phyloP scores from a whole-genome alignment of 1,284 basidiomycete genomes.

The Heterobasidion parviporum region DNA sequence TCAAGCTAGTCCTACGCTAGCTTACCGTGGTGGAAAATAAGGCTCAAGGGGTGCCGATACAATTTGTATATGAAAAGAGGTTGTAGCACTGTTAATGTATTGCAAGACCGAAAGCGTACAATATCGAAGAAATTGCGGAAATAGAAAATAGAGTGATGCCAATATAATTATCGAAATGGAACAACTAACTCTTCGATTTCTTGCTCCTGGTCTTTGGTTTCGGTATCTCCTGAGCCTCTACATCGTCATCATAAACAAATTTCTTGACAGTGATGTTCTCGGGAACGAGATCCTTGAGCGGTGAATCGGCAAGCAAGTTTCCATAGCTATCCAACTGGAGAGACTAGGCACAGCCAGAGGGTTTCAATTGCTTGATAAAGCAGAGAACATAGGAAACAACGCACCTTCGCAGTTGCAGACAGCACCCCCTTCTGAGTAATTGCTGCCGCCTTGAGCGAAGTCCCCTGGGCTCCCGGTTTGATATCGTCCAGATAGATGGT shows the following conservation, averaged over 20 bases:
- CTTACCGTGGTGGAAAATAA: conserved; percentile 38
- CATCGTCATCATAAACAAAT: conserved; percentile 77
- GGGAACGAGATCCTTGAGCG: conserved; percentile 52
- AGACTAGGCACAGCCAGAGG: conserved; percentile 30
- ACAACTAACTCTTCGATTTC: conserved; percentile 25
- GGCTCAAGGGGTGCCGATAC: not conserved
- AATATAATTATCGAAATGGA: conserved; percentile 1
- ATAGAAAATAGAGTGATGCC: not conserved
- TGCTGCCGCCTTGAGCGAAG: conserved; percentile 25
- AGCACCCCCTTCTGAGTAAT: conserved; percentile 55
- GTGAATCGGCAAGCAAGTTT: conserved; percentile 57
- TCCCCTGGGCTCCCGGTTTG: conserved; percentile 27
- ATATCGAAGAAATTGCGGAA: not conserved
- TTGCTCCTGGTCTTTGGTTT: conserved; percentile 45
- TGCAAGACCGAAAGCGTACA: not conserved
- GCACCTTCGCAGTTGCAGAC: conserved; percentile 58
- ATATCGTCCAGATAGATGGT: conserved; percentile 54
- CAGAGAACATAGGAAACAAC: not conserved
- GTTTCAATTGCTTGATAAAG: not conserved
- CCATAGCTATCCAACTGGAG: conserved; percentile 66
- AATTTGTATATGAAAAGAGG: not conserved
- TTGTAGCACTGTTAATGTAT: not conserved
- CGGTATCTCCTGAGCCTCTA: conserved; percentile 26
- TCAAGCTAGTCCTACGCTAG: conserved; percentile 67
- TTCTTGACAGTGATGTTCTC: conserved; percentile 72